A percentile compares a stretch with the other conserved stretches of the same genome.
These are phyloP conservation scores for Parafenestella ontariensis DNA, from an alignment of 2,329 filamentous ascomycete species.

Conservation along the genomic window DNA sequence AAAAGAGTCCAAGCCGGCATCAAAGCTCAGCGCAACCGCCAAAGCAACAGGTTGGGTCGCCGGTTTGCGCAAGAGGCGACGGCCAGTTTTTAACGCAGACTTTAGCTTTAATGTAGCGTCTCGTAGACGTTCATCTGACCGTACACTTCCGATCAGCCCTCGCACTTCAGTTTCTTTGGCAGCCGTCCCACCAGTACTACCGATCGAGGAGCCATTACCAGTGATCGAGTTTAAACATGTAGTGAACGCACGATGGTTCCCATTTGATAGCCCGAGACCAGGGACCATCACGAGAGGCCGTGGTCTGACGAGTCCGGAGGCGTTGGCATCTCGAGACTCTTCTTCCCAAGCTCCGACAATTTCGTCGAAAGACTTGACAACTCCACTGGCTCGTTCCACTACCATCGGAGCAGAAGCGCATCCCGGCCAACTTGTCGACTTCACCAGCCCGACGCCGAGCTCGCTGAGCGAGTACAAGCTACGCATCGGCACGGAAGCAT, in stretches of 20 bases:
- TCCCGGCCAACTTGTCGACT: slow-evolving; percentile 19
- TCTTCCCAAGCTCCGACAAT: background rate
- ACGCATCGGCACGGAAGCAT: slow-evolving; percentile 3
- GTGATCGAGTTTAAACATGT: too few relatives aligned
- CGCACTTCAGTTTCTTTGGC: slow-evolving; percentile 15
- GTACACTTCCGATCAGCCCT: slow-evolving; percentile 19
- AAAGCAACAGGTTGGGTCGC: background rate
- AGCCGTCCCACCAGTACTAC: background rate
- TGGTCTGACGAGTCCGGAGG: background rate
- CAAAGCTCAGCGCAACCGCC: background rate
- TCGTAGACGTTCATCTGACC: slow-evolving; percentile 7
- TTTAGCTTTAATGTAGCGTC: slow-evolving; percentile 17
- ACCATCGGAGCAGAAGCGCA: slow-evolving; percentile 10
- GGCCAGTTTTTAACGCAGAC: slow-evolving; percentile 18
- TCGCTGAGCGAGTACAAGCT: slow-evolving; percentile 7
- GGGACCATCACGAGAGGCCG: background rate
- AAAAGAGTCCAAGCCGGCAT: background rate
- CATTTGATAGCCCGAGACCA: background rate
- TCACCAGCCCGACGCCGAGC: background rate
- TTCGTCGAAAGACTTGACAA: background rate
- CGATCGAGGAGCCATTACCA: slow-evolving; percentile 8
- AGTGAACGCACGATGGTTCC: too few relatives aligned
- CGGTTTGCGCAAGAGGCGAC: background rate
- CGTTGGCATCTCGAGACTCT: background rate
- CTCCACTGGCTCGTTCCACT: background rate